A percentile compares a stretch with the other conserved stretches of the same genome.
phyloP scores from a whole-genome alignment of 1,284 basidiomycete genomes.

The Cryptococcus sp. region DNA sequence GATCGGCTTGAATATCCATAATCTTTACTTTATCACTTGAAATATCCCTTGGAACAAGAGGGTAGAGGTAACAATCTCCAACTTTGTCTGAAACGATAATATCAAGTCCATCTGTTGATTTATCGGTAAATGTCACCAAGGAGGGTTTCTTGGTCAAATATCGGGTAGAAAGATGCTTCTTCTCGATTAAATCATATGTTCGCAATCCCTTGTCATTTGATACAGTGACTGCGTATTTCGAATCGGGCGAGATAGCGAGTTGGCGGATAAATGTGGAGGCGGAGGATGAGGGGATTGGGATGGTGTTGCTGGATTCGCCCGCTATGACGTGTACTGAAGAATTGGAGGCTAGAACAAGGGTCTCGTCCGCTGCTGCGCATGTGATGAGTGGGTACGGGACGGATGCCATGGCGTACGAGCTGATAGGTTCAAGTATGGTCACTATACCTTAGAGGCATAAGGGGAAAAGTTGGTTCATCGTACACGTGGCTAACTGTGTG shows the following conservation, averaged over 20 bases:
- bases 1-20: slow-evolving; percentile 56
- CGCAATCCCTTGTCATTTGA: slow-evolving; percentile 76
- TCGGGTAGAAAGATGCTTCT: slow-evolving; percentile 5
- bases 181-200: slow-evolving; percentile 58
- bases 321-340: slow-evolving; percentile 58
- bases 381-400: slow-evolving; percentile 19
- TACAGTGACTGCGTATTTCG: slow-evolving; percentile 58
- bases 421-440: too few species aligned
- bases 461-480: too few species aligned
- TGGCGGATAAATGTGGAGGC: slow-evolving; percentile 55
- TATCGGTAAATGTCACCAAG: slow-evolving; percentile 19
- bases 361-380: slow-evolving; percentile 38
- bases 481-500: neutral
- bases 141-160: slow-evolving; percentile 22
- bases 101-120: slow-evolving; percentile 14
- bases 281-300: slow-evolving; percentile 33
- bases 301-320: slow-evolving; percentile 18
- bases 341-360: slow-evolving; percentile 57
- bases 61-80: slow-evolving; percentile 42
- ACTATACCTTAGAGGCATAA: too few species aligned
- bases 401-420: neutral
- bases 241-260: slow-evolving; percentile 54
- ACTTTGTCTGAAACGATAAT: slow-evolving; percentile 41
- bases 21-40: slow-evolving; percentile 28
- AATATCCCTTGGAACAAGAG: slow-evolving; percentile 58